A percentile compares a stretch with the other conserved stretches of the same genome.
Evolutionary conservation across 1,284 basidiomycete genomes (phyloP).

Genomic region (Pseudomicrostroma phylloplanum): DNA sequence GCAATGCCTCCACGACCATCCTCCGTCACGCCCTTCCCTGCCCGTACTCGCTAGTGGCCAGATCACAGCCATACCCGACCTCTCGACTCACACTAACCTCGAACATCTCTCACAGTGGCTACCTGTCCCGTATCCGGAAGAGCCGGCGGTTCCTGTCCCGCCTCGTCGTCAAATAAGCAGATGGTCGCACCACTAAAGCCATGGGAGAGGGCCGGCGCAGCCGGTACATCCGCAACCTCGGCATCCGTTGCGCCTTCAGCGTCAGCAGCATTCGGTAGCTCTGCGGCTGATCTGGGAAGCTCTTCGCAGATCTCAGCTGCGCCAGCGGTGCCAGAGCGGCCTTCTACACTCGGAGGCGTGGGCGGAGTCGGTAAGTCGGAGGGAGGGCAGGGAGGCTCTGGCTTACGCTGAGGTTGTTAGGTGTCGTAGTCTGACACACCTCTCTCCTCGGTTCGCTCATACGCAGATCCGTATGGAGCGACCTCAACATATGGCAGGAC

Average conservation of each 20-base stretch:
- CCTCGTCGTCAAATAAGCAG: neutral
- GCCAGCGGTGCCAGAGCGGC: slow-evolving; percentile 43
- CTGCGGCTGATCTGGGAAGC: neutral
- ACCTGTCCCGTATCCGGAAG: slow-evolving; percentile 6
- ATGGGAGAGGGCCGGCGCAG: slow-evolving; percentile 45
- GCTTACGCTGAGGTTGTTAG: no score
- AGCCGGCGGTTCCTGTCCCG: slow-evolving; percentile 1
- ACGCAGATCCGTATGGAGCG: slow-evolving; percentile 14
- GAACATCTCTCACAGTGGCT: neutral
- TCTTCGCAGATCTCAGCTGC: slow-evolving; percentile 10
- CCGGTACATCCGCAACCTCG: slow-evolving; percentile 13
- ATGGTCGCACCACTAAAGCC: slow-evolving; percentile 50
- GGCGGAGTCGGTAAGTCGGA: neutral
- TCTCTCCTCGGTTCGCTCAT: neutral
- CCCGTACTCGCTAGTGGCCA: no score
- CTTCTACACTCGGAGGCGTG: slow-evolving; percentile 27
- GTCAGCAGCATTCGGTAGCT: slow-evolving; percentile 17
- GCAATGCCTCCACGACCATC: no score
- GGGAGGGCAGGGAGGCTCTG: no score
- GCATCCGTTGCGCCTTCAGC: slow-evolving; percentile 19
- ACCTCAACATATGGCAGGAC: slow-evolving; percentile 7
- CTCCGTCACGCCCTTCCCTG: no score
- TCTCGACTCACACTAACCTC: no score
- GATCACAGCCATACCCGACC: no score
- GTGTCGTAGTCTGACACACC: no score